Percentiles rank a stretch among this genome's conserved stretches.
phyloP scores from a whole-genome alignment of 73 alveolate species.

The Stentor coeruleus region DNA sequence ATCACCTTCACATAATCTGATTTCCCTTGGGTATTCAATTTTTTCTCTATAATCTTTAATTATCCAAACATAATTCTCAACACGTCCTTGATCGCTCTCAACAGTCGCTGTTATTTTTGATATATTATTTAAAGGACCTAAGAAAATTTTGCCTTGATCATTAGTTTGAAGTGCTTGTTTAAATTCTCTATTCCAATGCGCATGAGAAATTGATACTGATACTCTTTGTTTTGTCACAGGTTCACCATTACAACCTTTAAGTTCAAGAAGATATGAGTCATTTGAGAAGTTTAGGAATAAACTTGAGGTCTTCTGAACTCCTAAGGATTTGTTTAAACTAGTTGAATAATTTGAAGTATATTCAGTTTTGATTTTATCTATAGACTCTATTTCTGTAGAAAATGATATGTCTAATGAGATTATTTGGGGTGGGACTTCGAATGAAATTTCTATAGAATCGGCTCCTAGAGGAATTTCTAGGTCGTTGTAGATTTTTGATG shows the following conservation, averaged over 20 bases:
- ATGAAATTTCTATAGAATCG: conserved; percentile 56
- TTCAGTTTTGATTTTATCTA: conserved; percentile 26
- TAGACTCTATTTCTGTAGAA: conserved; percentile 46
- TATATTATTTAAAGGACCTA: conserved; percentile 24
- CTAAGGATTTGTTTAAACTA: not conserved
- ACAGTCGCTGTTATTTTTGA: not conserved
- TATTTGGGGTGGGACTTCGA: conserved; percentile 81
- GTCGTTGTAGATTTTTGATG: conserved; percentile 56
- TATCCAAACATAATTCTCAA: not conserved
- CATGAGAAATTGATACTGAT: not conserved
- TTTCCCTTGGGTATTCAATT: not conserved
- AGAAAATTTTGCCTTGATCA: conserved; percentile 32
- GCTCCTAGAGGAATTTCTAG: conserved; percentile 49
- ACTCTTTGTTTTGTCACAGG: not conserved
- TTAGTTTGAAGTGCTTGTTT: conserved; percentile 16
- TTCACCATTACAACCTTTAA: conserved; percentile 20
- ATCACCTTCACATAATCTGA: conserved; percentile 9
- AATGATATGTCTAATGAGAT: conserved; percentile 41
- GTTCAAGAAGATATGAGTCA: conserved; percentile 40
- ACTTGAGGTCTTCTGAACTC: not conserved
- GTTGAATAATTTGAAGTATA: not conserved
- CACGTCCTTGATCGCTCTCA: not conserved
- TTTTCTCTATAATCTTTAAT: not conserved
- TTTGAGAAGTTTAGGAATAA: conserved; percentile 37
- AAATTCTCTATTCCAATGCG: not conserved